Base-by-base conservation (phyloP, 2,329 filamentous ascomycete genomes). In the Dryadomyces sulphureus region DNA sequence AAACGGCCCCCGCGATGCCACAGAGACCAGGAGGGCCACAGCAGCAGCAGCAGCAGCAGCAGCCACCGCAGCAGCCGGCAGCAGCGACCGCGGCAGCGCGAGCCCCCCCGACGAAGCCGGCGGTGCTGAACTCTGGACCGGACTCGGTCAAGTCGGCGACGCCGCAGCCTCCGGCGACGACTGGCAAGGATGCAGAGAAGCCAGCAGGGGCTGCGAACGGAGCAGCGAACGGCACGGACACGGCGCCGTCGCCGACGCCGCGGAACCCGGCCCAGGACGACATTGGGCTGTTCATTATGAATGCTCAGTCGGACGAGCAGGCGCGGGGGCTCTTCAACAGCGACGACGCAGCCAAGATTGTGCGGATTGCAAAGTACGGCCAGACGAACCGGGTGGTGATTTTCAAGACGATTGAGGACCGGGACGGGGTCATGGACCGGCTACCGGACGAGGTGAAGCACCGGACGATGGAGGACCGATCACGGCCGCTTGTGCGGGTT, bases 231-330 rank as follows among this genome's bases (percentile, higher is more conserved):
- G 67, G 64, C 12, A 61, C 70, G 5, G 75, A 77, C 40, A 64
- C 72, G 12, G 63, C 67, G 3, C 63, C 71, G n/a, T 76, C 77
- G 2, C 72, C 77, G 16, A 73, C 73, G 7, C 66, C 73, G 24
- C 81, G 84, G 59, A 73, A 66, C 32, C 58, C 69, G 39, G 65
- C 72, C 17, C 73, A 87, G 57, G 77, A 75, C 54, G 86, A 82
- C 54, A 81, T 87, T 56, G 90, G 85, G 42, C 75, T 98, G 19
- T 98, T 95, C 62, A 80, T 98, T 50, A 85, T 84, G 66, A 89
- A 89, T 57, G 79, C 89, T 20, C 84, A 80, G 56, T 83, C 76
- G 45, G 85, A 90, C 53, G 85, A 94, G 27, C 84, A 89, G 50
- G 82, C 86, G 34, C 81, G 82, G 47, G 80, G 85, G 30, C 70